These are phyloP conservation scores for Calonectria crousiana DNA, from an alignment of 2,329 filamentous ascomycete species.

Conservation along the genomic window DNA sequence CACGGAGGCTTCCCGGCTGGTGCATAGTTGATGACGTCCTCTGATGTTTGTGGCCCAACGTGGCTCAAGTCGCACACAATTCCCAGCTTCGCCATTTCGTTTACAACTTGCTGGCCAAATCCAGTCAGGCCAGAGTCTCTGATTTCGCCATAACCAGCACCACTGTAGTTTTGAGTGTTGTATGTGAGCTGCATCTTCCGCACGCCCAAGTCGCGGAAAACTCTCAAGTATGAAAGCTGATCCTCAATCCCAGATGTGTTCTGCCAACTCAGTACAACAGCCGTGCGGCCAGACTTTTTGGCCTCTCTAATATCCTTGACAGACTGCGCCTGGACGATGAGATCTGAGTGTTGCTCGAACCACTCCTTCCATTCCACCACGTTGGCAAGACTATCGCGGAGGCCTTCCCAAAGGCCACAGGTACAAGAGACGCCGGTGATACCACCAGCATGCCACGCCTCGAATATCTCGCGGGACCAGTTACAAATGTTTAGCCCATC, in stretches of 20 bases:
- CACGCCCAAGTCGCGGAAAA: conserved; percentile 55
- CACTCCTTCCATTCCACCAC: conserved; percentile 57
- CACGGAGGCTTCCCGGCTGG: conserved; percentile 53
- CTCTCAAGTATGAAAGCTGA: conserved; percentile 51
- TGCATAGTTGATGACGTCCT: conserved; percentile 51
- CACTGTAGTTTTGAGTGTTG: conserved; percentile 57
- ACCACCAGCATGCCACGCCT: conserved; percentile 52
- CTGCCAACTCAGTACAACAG: conserved; percentile 55
- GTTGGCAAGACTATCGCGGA: conserved; percentile 52
- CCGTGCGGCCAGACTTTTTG: conserved; percentile 51
- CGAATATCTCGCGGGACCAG: conserved; percentile 53
- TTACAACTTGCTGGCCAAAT: conserved; percentile 49
- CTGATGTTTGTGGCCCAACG: conserved; percentile 49
- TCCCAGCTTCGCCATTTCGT: conserved; percentile 50
- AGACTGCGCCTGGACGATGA: conserved; percentile 53
- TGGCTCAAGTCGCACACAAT: conserved; percentile 53
- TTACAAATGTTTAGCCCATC: conserved; percentile 57
- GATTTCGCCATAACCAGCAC: conserved; percentile 53
- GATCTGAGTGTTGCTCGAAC: conserved; percentile 55
- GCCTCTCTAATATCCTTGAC: conserved; percentile 52
- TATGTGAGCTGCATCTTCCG: conserved; percentile 58
- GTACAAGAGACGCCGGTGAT: conserved; percentile 57
- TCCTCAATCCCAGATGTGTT: conserved; percentile 57
- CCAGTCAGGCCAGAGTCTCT: conserved; percentile 52
- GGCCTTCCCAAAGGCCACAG: conserved; percentile 54